A percentile compares a stretch with the other conserved stretches of the same genome.
phyloP scores from a whole-genome alignment of 805 yeast species.

The Yamadazyma sp. region DNA sequence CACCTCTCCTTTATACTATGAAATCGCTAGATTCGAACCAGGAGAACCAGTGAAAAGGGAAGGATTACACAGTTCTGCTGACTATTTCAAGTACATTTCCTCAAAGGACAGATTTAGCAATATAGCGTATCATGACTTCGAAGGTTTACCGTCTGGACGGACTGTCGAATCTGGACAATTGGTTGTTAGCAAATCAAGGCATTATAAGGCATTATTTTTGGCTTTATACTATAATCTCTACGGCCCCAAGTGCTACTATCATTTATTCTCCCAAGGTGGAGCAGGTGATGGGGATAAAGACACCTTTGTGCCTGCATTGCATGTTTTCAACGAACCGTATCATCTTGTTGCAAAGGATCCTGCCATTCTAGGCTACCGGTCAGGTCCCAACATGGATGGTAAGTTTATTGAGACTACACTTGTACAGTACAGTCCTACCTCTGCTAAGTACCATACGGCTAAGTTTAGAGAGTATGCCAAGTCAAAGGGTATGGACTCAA shows the following conservation, averaged over 20 bases:
- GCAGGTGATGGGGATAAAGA: conserved; percentile 38
- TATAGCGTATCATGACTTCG: conserved; percentile 32
- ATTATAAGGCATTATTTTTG: conserved; percentile 29
- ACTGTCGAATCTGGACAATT: conserved; percentile 39
- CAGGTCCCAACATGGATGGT: conserved; percentile 14
- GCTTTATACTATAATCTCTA: conserved; percentile 35
- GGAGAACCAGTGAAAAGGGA: conserved; percentile 32
- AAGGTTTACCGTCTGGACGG: conserved; percentile 28
- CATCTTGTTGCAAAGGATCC: conserved; percentile 22
- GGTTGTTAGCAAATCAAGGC: conserved; percentile 34
- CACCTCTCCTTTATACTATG: conserved; percentile 32
- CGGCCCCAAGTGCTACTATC: conserved; percentile 29
- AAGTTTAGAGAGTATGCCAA: conserved; percentile 30
- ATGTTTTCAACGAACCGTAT: conserved; percentile 35
- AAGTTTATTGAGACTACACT: conserved; percentile 28
- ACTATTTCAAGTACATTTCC: conserved; percentile 21
- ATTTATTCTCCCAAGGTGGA: conserved; percentile 35
- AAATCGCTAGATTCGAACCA: conserved; percentile 27
- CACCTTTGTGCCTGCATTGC: conserved; percentile 38
- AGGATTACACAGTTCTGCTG: conserved; percentile 28
- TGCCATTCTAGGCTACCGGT: conserved; percentile 12
- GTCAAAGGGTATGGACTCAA: conserved; percentile 23
- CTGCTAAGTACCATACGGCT: conserved; percentile 9
- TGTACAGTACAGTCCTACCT: conserved; percentile 31
- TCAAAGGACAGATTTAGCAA: conserved; percentile 17